Base-by-base conservation (phyloP, 2,329 filamentous ascomycete species). In the Shiraia bambusicola region DNA sequence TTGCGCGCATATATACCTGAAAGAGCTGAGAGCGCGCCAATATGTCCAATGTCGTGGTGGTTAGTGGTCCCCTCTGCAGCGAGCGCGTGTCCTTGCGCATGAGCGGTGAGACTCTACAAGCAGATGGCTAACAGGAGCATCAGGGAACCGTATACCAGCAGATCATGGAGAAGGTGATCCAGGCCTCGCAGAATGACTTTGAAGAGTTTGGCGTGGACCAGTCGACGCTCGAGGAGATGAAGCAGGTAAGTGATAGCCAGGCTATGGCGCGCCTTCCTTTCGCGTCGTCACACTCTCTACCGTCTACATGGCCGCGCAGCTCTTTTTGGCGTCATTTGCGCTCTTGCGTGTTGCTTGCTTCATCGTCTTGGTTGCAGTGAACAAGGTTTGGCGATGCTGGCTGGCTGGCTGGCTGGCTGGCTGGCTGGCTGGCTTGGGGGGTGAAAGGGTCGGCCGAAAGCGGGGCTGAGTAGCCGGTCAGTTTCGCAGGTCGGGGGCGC, bases 131-230 rank as follows among this genome's bases (percentile, higher is more conserved):
- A 22, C 19, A 8, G 8, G 45, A 58, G 51, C 19, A 43, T 46
- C 37, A 68, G 75, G 93, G 93, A 62, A 73, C 75, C 55, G 85
- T 97, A 63, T 98, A 96, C 71, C 77, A 84, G 70, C 88, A 93
- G 73, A 90, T 98, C 67, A 88, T 97, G 71, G 86, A 92, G 59
- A 86, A 87, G 60, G 74, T 76, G 47, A 67, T 75, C 45, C 54
- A 61, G 35, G 65, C 67, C 56, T 96, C 92, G 63, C 82, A 88
- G 64, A 87, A 92, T 64, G 93, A 97, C 72, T 97, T 98, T 68
- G 93, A 98, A 70, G 93, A 98, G 73, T 89, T 86, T 58, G 93
- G 93, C 60, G 86, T 97, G 53, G 89, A 95, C 60, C 86, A 92
- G 69, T 77, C 81, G 58, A 92, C 92, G 37, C 75, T 98, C 61